phyloP scores from a whole-genome alignment of 108 stramenopile genomes.

The Pseudonitzschia multistriata region DNA sequence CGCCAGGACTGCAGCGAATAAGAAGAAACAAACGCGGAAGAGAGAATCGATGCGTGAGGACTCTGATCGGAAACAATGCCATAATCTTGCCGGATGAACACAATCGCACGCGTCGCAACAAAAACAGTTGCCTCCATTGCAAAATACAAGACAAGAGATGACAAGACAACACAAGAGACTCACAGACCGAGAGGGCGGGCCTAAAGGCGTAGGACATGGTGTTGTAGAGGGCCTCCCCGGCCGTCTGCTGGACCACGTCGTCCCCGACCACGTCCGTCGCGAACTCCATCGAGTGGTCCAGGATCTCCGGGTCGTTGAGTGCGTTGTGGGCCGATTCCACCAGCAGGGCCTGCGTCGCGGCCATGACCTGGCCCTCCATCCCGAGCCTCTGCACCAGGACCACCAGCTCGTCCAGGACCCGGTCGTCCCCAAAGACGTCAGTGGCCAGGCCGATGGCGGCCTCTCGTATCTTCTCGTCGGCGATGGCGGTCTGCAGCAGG shows the following conservation, averaged over 20 bases:
- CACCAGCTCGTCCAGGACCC: slow-evolving; percentile 70
- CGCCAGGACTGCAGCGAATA: slow-evolving; percentile 20
- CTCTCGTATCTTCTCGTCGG: slow-evolving; percentile 61
- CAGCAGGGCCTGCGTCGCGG: slow-evolving; percentile 64
- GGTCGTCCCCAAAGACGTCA: slow-evolving; percentile 68
- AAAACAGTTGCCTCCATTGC: too few species aligned
- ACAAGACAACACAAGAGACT: slow-evolving; percentile 17
- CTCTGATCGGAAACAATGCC: neutral
- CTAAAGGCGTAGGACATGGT: slow-evolving; percentile 80
- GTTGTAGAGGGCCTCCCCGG: slow-evolving; percentile 82
- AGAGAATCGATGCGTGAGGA: neutral
- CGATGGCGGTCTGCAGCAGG: slow-evolving; percentile 62
- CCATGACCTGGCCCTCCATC: slow-evolving; percentile 53
- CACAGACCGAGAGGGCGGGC: slow-evolving; percentile 48
- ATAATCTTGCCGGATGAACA: neutral
- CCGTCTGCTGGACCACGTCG: slow-evolving; percentile 81
- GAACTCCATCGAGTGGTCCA: slow-evolving; percentile 90
- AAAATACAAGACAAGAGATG: too few species aligned
- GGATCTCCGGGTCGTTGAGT: slow-evolving; percentile 82
- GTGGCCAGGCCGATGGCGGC: slow-evolving; percentile 60
- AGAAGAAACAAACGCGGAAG: neutral
- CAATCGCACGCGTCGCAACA: too few species aligned
- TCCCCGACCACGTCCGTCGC: slow-evolving; percentile 87
- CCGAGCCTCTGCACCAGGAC: slow-evolving; percentile 62
- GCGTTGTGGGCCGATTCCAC: slow-evolving; percentile 77